Evolutionary conservation across 768 basidiomycete species (phyloP), one percentile per base, ranked within the genome.

Genomic region (Fomitopsis serialis): DNA sequence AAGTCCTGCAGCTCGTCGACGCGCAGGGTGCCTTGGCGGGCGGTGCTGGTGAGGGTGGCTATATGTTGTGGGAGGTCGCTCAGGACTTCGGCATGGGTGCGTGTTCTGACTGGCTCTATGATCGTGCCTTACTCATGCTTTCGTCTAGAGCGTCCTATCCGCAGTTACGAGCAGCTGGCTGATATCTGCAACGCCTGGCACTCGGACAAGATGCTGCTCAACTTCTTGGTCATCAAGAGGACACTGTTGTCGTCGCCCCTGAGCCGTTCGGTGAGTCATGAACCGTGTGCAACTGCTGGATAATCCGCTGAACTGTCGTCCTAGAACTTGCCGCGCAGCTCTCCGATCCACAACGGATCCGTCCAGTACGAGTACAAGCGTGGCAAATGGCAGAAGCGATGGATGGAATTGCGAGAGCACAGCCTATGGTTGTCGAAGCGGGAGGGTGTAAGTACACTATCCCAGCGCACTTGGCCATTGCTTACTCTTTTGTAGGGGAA

Each of bases 381-480:
- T 54, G 93, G 93, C 34, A 97, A 97, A 69, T 99, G 96, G 97
- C 86, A 76, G 52, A 98, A 98, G 70, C 81, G 92, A 32, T 95
- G 86, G 82, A 74, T 99, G 64, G 83, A 86, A 61, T 78, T 97
- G 23, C 78, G 90, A 45, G 92, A 95, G 62, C 91, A 95, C 58
- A 80, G 82, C 55, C 64, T 98, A 50, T 96, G 85, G 79, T 66
- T 96, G 35, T 87, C 91, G 27, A 98, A 98, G 70, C 86, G 89
- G 17, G 92, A 97, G 51, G 87, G 82, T 65, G 93, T 94, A 59
- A 58, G 80, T 72, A 52, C 35, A 9, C 35, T 49, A 5, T 48
- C 29, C 19, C 27, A 23, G 25, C 5, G 19, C 12, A 27, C 23
- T 42, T 34, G 17, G n/a, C n/a, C 15, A 42, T 52, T 53, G 60